phyloP scores from a whole-genome alignment of 2,329 filamentous ascomycete species.

The Exutisphaerella laricina region DNA sequence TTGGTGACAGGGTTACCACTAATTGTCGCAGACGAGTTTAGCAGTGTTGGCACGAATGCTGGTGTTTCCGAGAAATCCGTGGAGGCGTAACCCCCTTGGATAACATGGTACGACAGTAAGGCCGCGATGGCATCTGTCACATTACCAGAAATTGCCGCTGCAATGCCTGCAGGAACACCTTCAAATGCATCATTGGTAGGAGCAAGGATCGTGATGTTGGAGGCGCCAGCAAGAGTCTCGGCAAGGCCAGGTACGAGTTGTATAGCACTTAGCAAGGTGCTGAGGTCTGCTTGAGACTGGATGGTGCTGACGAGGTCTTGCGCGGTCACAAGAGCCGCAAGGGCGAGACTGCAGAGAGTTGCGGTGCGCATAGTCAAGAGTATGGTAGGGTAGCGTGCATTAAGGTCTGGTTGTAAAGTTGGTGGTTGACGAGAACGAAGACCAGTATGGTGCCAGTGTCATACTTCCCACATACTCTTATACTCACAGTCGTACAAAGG shows the following conservation, averaged over 20 bases:
- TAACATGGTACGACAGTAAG: slow-evolving; percentile 12
- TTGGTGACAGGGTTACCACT: slow-evolving; percentile 34
- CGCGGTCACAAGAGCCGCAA: too few relatives aligned
- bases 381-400: too few relatives aligned
- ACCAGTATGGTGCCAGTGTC: too few relatives aligned
- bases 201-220: slow-evolving; percentile 57
- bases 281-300: slow-evolving; percentile 12
- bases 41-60: slow-evolving; percentile 5
- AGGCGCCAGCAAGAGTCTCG: slow-evolving; percentile 12
- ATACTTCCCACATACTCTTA: too few relatives aligned
- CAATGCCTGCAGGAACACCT: slow-evolving; percentile 32
- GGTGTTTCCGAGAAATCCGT: slow-evolving; percentile 3
- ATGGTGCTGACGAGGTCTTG: slow-evolving; percentile 13
- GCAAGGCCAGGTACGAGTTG: slow-evolving; percentile 18
- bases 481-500: too few relatives aligned
- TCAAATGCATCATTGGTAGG: slow-evolving; percentile 56
- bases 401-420: too few relatives aligned
- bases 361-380: too few relatives aligned
- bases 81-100: slow-evolving; percentile 8
- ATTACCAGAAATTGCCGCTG: slow-evolving; percentile 5
- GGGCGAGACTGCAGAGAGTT: too few relatives aligned
- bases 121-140: slow-evolving; percentile 3
- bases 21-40: slow-evolving; percentile 18
- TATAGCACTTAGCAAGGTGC: slow-evolving; percentile 16
- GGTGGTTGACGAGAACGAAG: too few relatives aligned